A percentile compares a stretch with the other conserved stretches of the same genome.
These are phyloP conservation scores for Sporothrix brasiliensis DNA, from an alignment of 2,329 filamentous ascomycete species.

Conservation along the genomic window DNA sequence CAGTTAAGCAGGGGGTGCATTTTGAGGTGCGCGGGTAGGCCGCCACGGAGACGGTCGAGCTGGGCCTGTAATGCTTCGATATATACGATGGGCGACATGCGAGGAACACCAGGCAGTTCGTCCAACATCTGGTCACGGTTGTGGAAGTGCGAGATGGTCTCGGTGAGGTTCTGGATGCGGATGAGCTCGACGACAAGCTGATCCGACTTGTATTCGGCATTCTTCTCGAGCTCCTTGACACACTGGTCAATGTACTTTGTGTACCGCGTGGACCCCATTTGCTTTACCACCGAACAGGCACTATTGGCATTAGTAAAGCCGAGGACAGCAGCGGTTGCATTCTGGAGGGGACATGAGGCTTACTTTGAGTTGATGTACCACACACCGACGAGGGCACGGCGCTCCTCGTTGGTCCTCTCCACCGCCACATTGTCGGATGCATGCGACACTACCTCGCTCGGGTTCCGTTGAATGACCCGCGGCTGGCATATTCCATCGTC, in stretches of 20 bases:
- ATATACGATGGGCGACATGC: background rate
- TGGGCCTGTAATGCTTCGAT: background rate
- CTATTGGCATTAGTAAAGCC: background rate
- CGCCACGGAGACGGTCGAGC: background rate
- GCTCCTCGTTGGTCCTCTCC: constrained; percentile 5
- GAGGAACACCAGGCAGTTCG: constrained; percentile 13
- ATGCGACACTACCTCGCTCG: background rate
- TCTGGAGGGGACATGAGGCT: background rate
- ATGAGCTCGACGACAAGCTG: constrained; percentile 19
- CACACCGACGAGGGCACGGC: background rate
- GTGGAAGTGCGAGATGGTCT: constrained; percentile 19
- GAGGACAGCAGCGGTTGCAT: background rate
- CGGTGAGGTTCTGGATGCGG: constrained; percentile 12
- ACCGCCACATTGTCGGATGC: background rate
- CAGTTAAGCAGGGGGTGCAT: background rate
- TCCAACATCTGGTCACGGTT: constrained; percentile 13
- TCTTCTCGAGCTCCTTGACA: constrained; percentile 15
- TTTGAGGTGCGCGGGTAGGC: background rate
- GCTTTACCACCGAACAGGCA: constrained; percentile 10
- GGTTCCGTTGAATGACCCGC: background rate
- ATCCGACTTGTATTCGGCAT: constrained; percentile 13
- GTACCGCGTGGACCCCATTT: constrained; percentile 5
- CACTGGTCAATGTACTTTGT: constrained; percentile 26
- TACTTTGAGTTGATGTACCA: constrained; percentile 20
- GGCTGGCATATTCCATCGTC: background rate